These are phyloP conservation scores for Solanum sitiens DNA, from an alignment of 257 asterid species.

Conservation along the genomic window DNA sequence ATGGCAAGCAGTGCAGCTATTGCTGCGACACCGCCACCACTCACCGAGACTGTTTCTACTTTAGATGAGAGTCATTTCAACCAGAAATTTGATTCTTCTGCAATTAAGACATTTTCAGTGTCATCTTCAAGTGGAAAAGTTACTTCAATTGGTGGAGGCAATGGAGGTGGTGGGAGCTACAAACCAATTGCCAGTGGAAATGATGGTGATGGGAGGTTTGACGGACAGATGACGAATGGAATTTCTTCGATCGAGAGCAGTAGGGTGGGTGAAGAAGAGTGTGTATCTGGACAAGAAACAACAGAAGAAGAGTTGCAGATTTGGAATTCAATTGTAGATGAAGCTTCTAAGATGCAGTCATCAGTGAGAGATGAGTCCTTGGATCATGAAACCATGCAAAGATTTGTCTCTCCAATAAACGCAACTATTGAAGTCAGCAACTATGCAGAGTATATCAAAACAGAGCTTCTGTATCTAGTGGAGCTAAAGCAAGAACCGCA, in stretches of 20 bases:
- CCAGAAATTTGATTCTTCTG: conserved; percentile 43
- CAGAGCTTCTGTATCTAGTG: conserved; percentile 51
- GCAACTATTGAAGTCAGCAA: conserved; percentile 57
- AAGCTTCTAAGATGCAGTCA: conserved; percentile 46
- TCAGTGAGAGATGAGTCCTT: conserved; percentile 27
- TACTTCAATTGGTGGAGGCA: conserved; percentile 46
- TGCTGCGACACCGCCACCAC: conserved; percentile 34
- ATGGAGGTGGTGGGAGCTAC: conserved; percentile 61
- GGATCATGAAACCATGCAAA: conserved; percentile 55
- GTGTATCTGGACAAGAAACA: conserved; percentile 32
- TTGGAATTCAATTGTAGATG: conserved; percentile 68
- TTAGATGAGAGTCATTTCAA: conserved; percentile 23
- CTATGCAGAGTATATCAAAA: conserved; percentile 26
- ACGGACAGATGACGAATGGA: conserved; percentile 26
- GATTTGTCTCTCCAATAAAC: conserved; percentile 54
- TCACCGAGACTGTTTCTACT: conserved; percentile 9
- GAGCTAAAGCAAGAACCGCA: conserved; percentile 55
- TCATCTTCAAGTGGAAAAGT: conserved; percentile 50
- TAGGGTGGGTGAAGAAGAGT: conserved; percentile 36
- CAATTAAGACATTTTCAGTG: conserved; percentile 27
- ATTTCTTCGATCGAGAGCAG: conserved; percentile 26
- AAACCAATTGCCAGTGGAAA: conserved; percentile 48
- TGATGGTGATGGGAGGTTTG: conserved; percentile 69
- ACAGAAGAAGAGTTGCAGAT: conserved; percentile 40
- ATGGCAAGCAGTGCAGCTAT: conserved; percentile 45